These are phyloP conservation scores for Astrocystis sublimbata DNA, from an alignment of 495 filamentous ascomycete species.

Conservation along the genomic window DNA sequence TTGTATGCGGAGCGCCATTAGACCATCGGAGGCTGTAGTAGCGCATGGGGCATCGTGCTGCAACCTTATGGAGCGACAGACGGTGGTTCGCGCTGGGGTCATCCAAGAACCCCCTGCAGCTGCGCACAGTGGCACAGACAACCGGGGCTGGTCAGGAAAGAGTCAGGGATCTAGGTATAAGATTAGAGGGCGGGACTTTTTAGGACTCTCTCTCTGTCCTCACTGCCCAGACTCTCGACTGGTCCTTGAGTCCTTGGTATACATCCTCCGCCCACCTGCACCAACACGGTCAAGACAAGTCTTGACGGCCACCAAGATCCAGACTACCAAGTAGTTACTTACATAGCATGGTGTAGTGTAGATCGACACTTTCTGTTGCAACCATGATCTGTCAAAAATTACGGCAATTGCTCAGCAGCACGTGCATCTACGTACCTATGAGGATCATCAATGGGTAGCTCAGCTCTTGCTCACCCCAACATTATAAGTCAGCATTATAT, in stretches of 20 bases:
- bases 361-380: background rate
- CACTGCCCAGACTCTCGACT: too few relatives aligned
- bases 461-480: background rate
- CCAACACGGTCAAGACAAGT: too few relatives aligned
- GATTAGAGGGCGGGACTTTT: slow-evolving; percentile 1
- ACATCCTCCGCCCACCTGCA: background rate
- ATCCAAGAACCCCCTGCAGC: slow-evolving; percentile 7
- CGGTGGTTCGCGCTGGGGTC: background rate
- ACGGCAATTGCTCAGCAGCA: too few relatives aligned
- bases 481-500: background rate
- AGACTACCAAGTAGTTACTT: too few relatives aligned
- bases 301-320: too few relatives aligned
- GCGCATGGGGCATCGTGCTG: background rate
- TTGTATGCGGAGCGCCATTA: background rate
- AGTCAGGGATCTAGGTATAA: background rate
- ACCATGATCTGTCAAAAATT: background rate
- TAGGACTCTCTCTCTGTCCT: too few relatives aligned
- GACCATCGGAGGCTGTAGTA: slow-evolving; percentile 3
- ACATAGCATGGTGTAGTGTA: too few relatives aligned
- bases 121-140: slow-evolving; percentile 8
- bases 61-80: background rate
- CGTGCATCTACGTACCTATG: too few relatives aligned
- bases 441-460: background rate
- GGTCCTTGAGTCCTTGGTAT: background rate
- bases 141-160: slow-evolving; percentile 11